phyloP scores from a whole-genome alignment of 805 yeast species.

The Saturnispora mendoncae region DNA sequence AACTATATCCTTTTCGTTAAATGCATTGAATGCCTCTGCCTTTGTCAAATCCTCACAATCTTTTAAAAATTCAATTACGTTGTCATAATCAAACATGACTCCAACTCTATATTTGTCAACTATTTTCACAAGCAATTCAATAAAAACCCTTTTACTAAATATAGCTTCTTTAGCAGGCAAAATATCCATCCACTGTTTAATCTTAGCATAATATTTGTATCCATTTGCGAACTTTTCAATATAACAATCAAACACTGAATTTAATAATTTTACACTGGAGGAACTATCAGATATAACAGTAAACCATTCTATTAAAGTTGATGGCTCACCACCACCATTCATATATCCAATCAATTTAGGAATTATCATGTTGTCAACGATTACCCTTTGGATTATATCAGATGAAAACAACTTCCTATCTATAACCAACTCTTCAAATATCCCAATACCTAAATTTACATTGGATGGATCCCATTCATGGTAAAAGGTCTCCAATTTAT shows the following conservation, averaged over 20 bases:
- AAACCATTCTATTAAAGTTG: constrained; percentile 4
- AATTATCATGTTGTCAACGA: neutral
- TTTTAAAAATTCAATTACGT: neutral
- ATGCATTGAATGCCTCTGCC: neutral
- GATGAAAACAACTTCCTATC: constrained; percentile 12
- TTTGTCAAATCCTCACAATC: neutral
- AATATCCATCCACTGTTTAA: constrained; percentile 1
- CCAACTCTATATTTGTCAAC: neutral
- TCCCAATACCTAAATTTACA: constrained; percentile 7
- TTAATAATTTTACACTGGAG: neutral
- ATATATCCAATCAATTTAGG: constrained; percentile 1
- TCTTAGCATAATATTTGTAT: neutral
- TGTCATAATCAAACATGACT: neutral
- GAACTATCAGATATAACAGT: neutral
- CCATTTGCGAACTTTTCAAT: neutral
- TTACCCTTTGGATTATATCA: neutral
- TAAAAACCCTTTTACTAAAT: constrained; percentile 4
- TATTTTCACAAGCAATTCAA: neutral
- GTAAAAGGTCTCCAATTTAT: constrained; percentile 6
- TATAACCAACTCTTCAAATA: constrained; percentile 30
- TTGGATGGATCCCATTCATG: constrained; percentile 6
- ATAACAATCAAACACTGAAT: constrained; percentile 1
- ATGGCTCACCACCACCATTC: constrained; percentile 3
- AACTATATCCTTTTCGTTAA: neutral
- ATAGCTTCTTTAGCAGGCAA: constrained; percentile 14